These are phyloP conservation scores for Mortierella sp. DNA, from an alignment of 371 early-diverging fungal genomes.

Conservation along the genomic window DNA sequence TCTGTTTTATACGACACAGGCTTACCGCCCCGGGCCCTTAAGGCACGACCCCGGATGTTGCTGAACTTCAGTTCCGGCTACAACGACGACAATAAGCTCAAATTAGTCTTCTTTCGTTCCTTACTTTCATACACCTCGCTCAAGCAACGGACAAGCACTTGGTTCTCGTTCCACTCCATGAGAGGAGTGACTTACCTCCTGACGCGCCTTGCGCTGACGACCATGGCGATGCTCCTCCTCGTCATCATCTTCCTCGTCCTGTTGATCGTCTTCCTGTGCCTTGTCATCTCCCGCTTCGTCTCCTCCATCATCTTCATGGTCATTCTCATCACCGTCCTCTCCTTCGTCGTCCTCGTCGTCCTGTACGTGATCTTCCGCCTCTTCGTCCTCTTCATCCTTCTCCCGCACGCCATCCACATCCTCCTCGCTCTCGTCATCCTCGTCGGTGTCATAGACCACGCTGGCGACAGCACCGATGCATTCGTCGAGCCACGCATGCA, in stretches of 20 bases:
- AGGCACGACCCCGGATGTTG: slow-evolving; percentile 17
- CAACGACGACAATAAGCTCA: background rate
- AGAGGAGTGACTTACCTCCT: slow-evolving; percentile 22
- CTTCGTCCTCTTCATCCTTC: slow-evolving; percentile 28
- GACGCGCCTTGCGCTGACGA: slow-evolving; percentile 34
- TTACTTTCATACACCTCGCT: no score
- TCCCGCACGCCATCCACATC: slow-evolving; percentile 13
- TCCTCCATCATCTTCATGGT: slow-evolving; percentile 46
- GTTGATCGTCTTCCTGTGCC: slow-evolving; percentile 23
- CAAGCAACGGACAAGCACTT: no score
- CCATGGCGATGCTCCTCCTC: slow-evolving; percentile 15
- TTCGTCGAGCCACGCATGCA: slow-evolving; percentile 50
- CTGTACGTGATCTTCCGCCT: slow-evolving; percentile 31
- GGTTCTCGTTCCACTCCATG: background rate
- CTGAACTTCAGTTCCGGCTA: slow-evolving; percentile 12
- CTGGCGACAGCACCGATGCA: slow-evolving; percentile 15
- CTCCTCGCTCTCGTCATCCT: slow-evolving; percentile 23
- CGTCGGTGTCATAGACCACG: slow-evolving; percentile 35
- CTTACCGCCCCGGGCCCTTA: slow-evolving; percentile 21
- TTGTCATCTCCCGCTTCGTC: slow-evolving; percentile 48
- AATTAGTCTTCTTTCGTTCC: background rate
- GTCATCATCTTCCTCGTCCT: slow-evolving; percentile 20
- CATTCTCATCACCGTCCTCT: slow-evolving; percentile 39
- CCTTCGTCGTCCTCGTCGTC: slow-evolving; percentile 38
- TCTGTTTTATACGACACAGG: slow-evolving; percentile 28